Evolutionary conservation across 2,329 filamentous ascomycete genomes (phyloP), one percentile per base, ranked within the genome.

Genomic region (Magnaporthiopsis poae): DNA sequence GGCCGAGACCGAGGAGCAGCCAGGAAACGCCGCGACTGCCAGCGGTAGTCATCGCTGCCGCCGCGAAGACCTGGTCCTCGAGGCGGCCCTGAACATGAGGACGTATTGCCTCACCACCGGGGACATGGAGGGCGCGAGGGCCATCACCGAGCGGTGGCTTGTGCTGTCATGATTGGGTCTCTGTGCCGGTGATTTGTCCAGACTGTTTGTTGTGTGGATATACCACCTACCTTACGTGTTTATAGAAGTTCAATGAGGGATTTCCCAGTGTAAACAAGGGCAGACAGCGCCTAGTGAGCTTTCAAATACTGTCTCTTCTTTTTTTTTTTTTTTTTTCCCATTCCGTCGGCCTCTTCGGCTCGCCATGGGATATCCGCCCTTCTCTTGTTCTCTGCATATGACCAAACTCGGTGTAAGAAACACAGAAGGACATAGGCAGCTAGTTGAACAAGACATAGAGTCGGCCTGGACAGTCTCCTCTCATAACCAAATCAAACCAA

Each of bases 11-110:
- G 35, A 36, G 69, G 71, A 25, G 65, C 63, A 70, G 65, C 66
- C 67, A 21, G 46, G 21, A 18, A 52, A 63, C n/a, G 27, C 27
- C 21, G 66, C 65, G 60, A 46, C 62, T 27, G 39, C 35, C 52
- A 56, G 52, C 46, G 27, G 29, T 12, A 66, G 60, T 39, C 65
- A 65, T 29, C 60, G 68, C 25, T 64, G 64, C 18, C 39, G 39
- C 15, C 59, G 77, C 18, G 85, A 87, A 70, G 84, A 90, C 70
- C 85, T 90, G 70, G 83, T 84, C 9, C 78, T 81, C 9, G 90
- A 94, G 75, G 88, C 90, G 21, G 90, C 90, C n/a, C 88, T 88
- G 76, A 90, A 90, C 36, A 76, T 93, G 70, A 86, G 91, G 75
- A 84, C 80, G 36, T 85, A 92, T 64, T 89, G 89, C 74, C 81